These are phyloP conservation scores for Tetrapyrgos nigripes DNA, from an alignment of 1,284 basidiomycete genomes.

Conservation along the genomic window DNA sequence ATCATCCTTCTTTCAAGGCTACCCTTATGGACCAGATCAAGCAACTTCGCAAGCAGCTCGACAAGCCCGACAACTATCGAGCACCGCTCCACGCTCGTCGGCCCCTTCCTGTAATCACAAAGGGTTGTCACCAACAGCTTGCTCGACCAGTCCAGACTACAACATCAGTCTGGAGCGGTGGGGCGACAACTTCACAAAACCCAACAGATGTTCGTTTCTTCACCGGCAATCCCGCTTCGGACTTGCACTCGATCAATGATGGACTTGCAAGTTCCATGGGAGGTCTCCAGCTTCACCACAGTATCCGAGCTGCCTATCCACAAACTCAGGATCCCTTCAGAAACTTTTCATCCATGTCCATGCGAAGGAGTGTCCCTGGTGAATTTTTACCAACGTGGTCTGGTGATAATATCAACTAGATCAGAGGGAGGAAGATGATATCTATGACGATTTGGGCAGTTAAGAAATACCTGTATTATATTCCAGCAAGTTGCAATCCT, in stretches of 20 bases:
- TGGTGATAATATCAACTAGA: too few species aligned
- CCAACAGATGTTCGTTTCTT: not conserved
- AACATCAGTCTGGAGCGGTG: not conserved
- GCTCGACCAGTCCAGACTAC: not conserved
- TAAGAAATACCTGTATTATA: conserved; percentile 1
- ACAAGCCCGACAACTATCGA: conserved; percentile 34
- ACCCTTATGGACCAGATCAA: conserved; percentile 64
- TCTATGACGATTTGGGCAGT: not conserved
- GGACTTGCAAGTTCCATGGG: not conserved
- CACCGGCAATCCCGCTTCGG: not conserved
- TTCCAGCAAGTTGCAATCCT: not conserved
- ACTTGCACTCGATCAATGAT: not conserved
- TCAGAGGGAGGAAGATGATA: not conserved
- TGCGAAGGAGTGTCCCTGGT: not conserved
- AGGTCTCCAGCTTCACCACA: not conserved
- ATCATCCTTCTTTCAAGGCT: conserved; percentile 54
- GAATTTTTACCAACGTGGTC: too few species aligned
- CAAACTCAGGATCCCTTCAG: not conserved
- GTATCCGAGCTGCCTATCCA: not conserved
- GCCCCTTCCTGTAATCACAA: not conserved
- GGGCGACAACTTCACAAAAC: not conserved
- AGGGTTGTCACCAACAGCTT: not conserved
- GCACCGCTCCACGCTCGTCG: not conserved
- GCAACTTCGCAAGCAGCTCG: conserved; percentile 64
- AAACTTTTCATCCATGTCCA: too few species aligned